phyloP scores from a whole-genome alignment of 2,329 filamentous ascomycete genomes.

The Aspergillus flavus region DNA sequence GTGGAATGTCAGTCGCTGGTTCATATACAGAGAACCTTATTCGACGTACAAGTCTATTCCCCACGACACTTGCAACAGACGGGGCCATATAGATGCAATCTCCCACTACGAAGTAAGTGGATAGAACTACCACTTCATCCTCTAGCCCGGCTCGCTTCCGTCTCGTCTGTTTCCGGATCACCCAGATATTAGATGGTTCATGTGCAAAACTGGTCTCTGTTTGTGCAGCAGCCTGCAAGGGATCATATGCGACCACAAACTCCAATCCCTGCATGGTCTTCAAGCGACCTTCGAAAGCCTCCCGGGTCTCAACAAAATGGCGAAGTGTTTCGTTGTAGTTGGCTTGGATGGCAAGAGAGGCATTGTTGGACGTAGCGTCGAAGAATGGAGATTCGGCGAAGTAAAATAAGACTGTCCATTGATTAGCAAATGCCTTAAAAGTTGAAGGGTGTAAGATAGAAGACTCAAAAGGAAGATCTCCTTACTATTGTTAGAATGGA shows the following conservation, averaged over 20 bases:
- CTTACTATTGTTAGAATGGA: slow-evolving; percentile 50
- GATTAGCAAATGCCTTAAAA: neutral
- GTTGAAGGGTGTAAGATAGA: neutral
- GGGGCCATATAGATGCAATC: slow-evolving; percentile 65
- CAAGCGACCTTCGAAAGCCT: slow-evolving; percentile 58
- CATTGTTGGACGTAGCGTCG: slow-evolving; percentile 63
- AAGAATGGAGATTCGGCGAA: slow-evolving; percentile 67
- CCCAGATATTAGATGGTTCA: slow-evolving; percentile 58
- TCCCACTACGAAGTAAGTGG: slow-evolving; percentile 64
- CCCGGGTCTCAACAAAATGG: slow-evolving; percentile 56
- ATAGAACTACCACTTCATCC: slow-evolving; percentile 57
- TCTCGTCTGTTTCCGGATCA: slow-evolving; percentile 62
- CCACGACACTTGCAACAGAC: slow-evolving; percentile 60
- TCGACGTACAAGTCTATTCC: slow-evolving; percentile 54
- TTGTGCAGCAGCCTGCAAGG: slow-evolving; percentile 51
- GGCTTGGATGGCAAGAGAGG: slow-evolving; percentile 56
- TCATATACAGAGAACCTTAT: neutral
- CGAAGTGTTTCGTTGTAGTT: slow-evolving; percentile 52
- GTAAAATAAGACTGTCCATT: slow-evolving; percentile 58
- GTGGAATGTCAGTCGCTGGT: neutral
- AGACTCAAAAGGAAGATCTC: neutral
- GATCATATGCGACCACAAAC: slow-evolving; percentile 62
- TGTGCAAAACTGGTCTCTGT: slow-evolving; percentile 44
- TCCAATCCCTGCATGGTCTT: slow-evolving; percentile 60
- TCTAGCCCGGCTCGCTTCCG: slow-evolving; percentile 46